These are phyloP conservation scores for Tolypocladium paradoxum DNA, from an alignment of 2,329 filamentous ascomycete genomes.

Conservation along the genomic window DNA sequence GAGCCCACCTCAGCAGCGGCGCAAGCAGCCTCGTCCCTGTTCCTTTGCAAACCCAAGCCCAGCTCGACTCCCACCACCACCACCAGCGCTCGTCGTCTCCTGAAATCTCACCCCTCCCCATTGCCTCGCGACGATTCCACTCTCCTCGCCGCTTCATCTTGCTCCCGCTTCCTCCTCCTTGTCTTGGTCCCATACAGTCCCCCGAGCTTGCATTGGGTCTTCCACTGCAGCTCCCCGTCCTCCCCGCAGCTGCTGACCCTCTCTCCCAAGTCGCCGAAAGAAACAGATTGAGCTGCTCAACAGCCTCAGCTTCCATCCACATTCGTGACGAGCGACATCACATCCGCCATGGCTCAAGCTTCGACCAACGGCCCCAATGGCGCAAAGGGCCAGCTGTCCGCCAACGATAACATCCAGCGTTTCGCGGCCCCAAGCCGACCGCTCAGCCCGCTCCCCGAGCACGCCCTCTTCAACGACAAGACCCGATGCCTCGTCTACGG, in stretches of 20 bases:
- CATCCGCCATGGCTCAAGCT: constrained; percentile 38
- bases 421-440: constrained; percentile 89
- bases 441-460: constrained; percentile 74
- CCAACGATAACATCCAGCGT: constrained; percentile 98
- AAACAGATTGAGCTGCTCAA: constrained; percentile 1
- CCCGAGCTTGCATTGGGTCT: not conserved
- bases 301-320: constrained; percentile 1
- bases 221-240: constrained; percentile 1
- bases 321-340: constrained; percentile 6
- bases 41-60: not conserved
- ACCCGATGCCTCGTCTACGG: constrained; percentile 99
- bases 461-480: constrained; percentile 98
- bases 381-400: constrained; percentile 48
- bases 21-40: not conserved
- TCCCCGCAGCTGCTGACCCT: constrained; percentile 10
- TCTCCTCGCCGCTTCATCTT: constrained; percentile 4
- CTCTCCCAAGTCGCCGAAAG: constrained; percentile 11
- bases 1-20: not conserved
- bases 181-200: constrained; percentile 2
- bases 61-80: constrained; percentile 8
- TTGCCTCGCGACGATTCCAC: constrained; percentile 4
- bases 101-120: constrained; percentile 14
- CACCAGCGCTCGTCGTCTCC: constrained; percentile 6
- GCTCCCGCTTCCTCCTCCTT: constrained; percentile 5
- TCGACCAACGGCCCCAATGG: constrained; percentile 39